Conservation (phyloP, 352 stramenopile genomes). For the Pythium periplocum region DNA sequence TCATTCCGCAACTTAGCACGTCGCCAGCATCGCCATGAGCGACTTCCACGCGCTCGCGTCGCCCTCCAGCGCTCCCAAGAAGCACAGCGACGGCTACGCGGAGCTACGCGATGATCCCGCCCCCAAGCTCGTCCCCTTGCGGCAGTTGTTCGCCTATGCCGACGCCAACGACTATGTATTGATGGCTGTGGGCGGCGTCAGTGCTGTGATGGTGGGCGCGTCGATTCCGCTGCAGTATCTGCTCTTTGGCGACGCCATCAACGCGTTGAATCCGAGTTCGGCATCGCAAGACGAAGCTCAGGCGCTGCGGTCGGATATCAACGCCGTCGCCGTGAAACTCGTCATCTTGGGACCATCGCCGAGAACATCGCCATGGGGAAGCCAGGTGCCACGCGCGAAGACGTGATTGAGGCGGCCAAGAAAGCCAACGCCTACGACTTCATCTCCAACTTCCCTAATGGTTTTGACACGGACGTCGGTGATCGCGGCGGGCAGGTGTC, state of each 20-base stretch:
- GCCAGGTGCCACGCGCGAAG: conserved; percentile 15
- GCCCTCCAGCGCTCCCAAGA: too few species aligned
- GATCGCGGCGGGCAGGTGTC: conserved; percentile 4
- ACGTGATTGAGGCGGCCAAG: conserved; percentile 67
- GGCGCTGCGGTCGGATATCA: conserved; percentile 23
- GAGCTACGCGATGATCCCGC: too few species aligned
- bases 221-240: conserved; percentile 65
- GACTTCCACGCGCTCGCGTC: too few species aligned
- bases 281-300: conserved; percentile 37
- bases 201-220: conserved; percentile 33
- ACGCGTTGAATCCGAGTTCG: conserved; percentile 55
- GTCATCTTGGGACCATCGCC: conserved; percentile 24
- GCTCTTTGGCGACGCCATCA: conserved; percentile 66
- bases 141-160: conserved; percentile 48
- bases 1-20: too few species aligned
- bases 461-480: too few species aligned
- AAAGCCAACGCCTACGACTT: conserved; percentile 86
- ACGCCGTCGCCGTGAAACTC: conserved; percentile 46
- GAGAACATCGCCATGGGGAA: too few species aligned
- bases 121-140: conserved; percentile 35
- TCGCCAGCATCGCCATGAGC: too few species aligned
- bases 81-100: too few species aligned
- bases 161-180: conserved; percentile 48
- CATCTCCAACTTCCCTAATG: conserved; percentile 50
- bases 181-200: conserved; percentile 45